phyloP scores from a whole-genome alignment of 345 rosid genomes.

The Rubroshorea leprosula region DNA sequence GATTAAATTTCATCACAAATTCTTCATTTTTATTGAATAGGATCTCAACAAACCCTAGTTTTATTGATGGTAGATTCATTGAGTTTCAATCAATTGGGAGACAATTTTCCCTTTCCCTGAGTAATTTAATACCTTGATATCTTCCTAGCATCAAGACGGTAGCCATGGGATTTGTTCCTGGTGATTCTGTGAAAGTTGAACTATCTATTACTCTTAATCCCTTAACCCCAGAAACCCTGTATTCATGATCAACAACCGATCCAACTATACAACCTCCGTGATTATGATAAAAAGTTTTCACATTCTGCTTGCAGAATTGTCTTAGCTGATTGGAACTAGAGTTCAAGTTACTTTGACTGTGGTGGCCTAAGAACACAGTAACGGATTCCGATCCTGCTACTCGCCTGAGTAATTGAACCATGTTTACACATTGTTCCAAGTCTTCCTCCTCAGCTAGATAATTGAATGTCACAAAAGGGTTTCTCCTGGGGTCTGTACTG shows the following conservation, averaged over 20 bases:
- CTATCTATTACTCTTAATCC: constrained; percentile 66
- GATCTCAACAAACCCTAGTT: too few relatives aligned
- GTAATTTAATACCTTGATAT: constrained; percentile 59
- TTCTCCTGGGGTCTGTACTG: constrained; percentile 49
- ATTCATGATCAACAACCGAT: constrained; percentile 50
- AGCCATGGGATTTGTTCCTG: constrained; percentile 85
- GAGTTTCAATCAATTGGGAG: not conserved
- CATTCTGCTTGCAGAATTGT: constrained; percentile 53
- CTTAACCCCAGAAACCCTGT: constrained; percentile 43
- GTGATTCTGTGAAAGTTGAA: constrained; percentile 66
- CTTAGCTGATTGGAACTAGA: constrained; percentile 29
- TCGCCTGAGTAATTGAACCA: constrained; percentile 43
- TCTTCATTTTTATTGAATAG: too few relatives aligned
- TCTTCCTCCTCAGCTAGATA: constrained; percentile 52
- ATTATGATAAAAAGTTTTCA: constrained; percentile 57
- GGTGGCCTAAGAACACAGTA: constrained; percentile 34
- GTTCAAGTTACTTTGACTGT: constrained; percentile 24
- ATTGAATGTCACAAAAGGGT: constrained; percentile 62
- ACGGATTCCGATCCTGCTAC: constrained; percentile 54
- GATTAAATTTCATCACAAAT: too few relatives aligned
- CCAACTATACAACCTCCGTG: constrained; percentile 65
- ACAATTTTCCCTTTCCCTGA: constrained; percentile 26
- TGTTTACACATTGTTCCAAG: constrained; percentile 42
- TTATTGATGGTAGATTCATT: too few relatives aligned
- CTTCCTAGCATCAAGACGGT: constrained; percentile 71